A percentile compares a stretch with the other conserved stretches of the same genome.
Conservation (phyloP, 2,329 filamentous ascomycete genomes). For the Camptophora hylomeconis region DNA sequence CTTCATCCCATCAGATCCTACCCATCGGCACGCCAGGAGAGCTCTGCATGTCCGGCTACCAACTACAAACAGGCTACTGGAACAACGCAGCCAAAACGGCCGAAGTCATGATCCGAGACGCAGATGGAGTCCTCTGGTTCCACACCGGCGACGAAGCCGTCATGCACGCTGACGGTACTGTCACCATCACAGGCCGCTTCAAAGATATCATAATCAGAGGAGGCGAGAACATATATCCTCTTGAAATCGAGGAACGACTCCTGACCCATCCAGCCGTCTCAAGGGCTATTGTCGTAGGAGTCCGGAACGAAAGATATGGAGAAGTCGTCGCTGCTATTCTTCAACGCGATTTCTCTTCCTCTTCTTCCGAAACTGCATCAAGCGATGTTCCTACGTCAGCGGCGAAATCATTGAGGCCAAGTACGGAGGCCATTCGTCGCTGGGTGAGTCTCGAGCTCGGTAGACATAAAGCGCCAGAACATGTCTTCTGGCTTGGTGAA, state of each 20-base stretch:
- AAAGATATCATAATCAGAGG: conserved; percentile 71
- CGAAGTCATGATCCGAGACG: conserved; percentile 56
- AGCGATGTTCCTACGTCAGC: neutral
- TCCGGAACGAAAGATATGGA: conserved; percentile 58
- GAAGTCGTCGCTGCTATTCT: conserved; percentile 59
- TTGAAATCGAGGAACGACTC: conserved; percentile 67
- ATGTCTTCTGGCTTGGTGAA: conserved; percentile 65
- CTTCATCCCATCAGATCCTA: conserved; percentile 51
- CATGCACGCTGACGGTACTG: conserved; percentile 48
- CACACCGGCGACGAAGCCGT: conserved; percentile 49
- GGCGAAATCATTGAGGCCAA: conserved; percentile 22
- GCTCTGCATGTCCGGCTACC: conserved; percentile 66
- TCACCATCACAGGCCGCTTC: conserved; percentile 60
- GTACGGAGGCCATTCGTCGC: conserved; percentile 42
- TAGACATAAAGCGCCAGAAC: conserved; percentile 54
- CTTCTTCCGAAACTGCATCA: neutral
- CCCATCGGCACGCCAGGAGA: conserved; percentile 58
- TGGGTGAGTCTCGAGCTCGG: conserved; percentile 52
- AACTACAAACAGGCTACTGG: conserved; percentile 49
- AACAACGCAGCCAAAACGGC: conserved; percentile 62
- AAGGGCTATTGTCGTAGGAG: conserved; percentile 56
- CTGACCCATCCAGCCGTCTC: conserved; percentile 50
- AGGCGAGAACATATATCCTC: conserved; percentile 60
- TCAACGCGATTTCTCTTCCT: conserved; percentile 38
- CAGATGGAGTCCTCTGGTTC: conserved; percentile 45